Base-by-base conservation (phyloP, 768 basidiomycete genomes). In the Boletus vermiculosoides region DNA sequence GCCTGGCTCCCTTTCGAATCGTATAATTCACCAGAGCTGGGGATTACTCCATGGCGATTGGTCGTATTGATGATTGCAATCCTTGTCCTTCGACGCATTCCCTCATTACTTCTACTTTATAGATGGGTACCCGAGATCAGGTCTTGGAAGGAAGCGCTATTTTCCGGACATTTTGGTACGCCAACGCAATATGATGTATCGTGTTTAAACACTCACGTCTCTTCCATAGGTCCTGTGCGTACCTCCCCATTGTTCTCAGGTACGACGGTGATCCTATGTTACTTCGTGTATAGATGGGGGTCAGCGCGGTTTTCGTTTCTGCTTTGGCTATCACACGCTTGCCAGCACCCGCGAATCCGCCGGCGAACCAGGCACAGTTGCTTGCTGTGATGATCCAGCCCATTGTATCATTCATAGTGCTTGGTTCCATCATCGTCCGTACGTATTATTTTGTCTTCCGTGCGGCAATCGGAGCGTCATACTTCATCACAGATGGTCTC, bases 161-260 rank as follows among this genome's bases (percentile, higher is more conserved):
- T 98, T 69, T 84, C 82, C 5, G 96, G 96, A 3, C 94, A 97
- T 76, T 98, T 96, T 68, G 94, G 88, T 84, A 64, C 18, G 66
- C 37, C 15, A 44, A 73, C 68, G 9, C 13, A 9, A 36, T 37
- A 22, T 28, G 0, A 28, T 50, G 2, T 22, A 55, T 18, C 37
- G 44, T 7, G 47, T 34, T 36, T 33, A 8, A 23, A 28, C n/a
- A n/a, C 52, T 63, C 39, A 69, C 3, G 0, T 41, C 30, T 45
- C 33, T 23, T 51, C 23, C 25, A 56, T 52, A 84, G 84, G 84
- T 44, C 84, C 85, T 51, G 84, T 84, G 58, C 63, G 83, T 73
- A 47, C 37, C 36, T 49, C 13, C 40, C 15, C 8, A 5, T 22
- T 57, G 39, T 51, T 47, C 28, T 34, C 10, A 41, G 8, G 30